These are phyloP conservation scores for Fusarium lyarnte DNA, from an alignment of 2,329 filamentous ascomycete genomes.

Conservation along the genomic window DNA sequence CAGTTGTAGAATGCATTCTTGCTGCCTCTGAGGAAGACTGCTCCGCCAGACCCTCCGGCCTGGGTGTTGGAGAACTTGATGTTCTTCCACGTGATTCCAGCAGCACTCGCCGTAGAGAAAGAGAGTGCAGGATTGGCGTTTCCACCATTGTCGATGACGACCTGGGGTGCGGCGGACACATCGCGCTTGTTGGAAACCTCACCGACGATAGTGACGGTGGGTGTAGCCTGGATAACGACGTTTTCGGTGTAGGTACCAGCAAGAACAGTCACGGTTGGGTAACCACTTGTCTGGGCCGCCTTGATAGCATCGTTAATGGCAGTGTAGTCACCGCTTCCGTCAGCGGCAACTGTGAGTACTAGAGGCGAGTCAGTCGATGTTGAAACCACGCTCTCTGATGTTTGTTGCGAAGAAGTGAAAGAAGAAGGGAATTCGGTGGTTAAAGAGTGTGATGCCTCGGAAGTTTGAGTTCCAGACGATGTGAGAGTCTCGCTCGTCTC, in stretches of 20 bases:
- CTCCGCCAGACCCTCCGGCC: not conserved
- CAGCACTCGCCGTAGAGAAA: not conserved
- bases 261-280: slow-evolving; percentile 55
- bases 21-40: slow-evolving; percentile 13
- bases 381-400: slow-evolving; percentile 12
- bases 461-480: not conserved
- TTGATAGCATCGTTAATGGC: slow-evolving; percentile 55
- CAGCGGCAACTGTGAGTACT: slow-evolving; percentile 55
- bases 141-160: slow-evolving; percentile 28
- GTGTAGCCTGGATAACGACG: slow-evolving; percentile 51
- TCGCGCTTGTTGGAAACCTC: slow-evolving; percentile 46
- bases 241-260: slow-evolving; percentile 57
- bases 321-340: slow-evolving; percentile 56
- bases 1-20: slow-evolving; percentile 51
- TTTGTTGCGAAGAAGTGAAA: slow-evolving; percentile 18
- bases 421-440: slow-evolving; percentile 19
- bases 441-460: not conserved
- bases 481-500: not conserved
- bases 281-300: slow-evolving; percentile 51
- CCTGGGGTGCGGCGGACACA: not conserved
- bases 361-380: slow-evolving; percentile 32
- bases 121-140: slow-evolving; percentile 4
- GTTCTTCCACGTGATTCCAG: slow-evolving; percentile 27
- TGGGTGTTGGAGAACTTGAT: slow-evolving; percentile 35
- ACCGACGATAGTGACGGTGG: slow-evolving; percentile 54